Conservation (phyloP, 495 filamentous ascomycete genomes). For the Daldinia childiae region DNA sequence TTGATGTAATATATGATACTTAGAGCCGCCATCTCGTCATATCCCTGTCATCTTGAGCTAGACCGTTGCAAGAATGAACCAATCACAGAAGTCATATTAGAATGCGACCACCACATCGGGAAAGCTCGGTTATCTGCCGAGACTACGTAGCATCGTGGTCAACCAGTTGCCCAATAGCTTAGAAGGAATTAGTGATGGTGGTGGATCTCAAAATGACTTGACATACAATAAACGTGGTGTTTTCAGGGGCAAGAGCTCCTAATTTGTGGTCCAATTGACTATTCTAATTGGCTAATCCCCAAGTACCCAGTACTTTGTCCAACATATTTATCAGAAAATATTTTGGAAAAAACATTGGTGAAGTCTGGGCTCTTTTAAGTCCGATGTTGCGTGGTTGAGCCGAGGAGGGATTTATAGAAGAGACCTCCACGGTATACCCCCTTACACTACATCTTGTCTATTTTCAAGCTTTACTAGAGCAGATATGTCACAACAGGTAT, state of each 20-base stretch:
- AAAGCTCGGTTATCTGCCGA: conserved; percentile 10
- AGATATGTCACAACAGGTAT: no score
- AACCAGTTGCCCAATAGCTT: not conserved
- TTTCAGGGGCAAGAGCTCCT: not conserved
- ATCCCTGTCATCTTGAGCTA: conserved; percentile 33
- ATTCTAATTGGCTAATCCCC: not conserved
- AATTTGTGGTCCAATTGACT: not conserved
- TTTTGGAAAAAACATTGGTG: no score
- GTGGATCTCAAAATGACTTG: not conserved
- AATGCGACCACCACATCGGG: conserved; percentile 19
- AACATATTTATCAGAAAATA: not conserved
- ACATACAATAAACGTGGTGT: not conserved
- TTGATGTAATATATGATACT: conserved; percentile 29
- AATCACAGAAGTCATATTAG: conserved; percentile 31
- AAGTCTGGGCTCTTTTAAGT: not conserved
- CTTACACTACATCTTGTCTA: no score
- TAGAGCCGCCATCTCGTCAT: conserved; percentile 25
- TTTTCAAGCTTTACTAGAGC: no score
- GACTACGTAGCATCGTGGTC: not conserved
- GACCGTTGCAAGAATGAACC: not conserved
- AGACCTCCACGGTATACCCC: no score
- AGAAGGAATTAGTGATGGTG: not conserved
- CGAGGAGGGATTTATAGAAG: not conserved
- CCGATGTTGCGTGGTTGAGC: not conserved
- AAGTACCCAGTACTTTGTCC: not conserved